Base-by-base conservation (phyloP, 306 rosid species). In the Dalbergia cochinchinensis region DNA sequence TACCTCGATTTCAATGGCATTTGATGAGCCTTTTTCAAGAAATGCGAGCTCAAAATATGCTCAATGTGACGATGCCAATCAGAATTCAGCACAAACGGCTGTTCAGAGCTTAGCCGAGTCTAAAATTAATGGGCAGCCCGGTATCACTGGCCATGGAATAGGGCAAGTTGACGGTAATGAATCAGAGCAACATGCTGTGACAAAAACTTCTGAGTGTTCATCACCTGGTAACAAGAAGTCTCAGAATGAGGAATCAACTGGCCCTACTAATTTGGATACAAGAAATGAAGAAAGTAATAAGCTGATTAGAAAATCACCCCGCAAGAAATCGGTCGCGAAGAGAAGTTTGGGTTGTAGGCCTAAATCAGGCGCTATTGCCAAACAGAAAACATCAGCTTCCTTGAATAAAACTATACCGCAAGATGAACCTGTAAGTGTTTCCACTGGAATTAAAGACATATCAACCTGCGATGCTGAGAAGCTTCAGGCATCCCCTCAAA, bases 321-420 rank as follows among this genome's bases (percentile, higher is more conserved):
- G 87, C 71, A 87, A 82, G 82, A 90, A 84, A 85, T 76, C 70
- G 20, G 11, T 72, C 65, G 86, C 89, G 82, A 89, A 87, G 86
- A 90, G 79, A 86, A 87, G 82, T 82, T 54, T 85, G 62, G 99
- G 93, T 85, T 85, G 93, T 64, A 85, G 92, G 79, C 83, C 72
- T 50, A 89, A 80, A 88, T 59, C 72, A 72, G 84, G 80, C 71
- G 84, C 81, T 63, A 61, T 60, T 69, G 78, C 82, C 71, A 85
- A 79, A 80, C 76, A 51, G 76, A 94, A 83, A 75, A 83, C 73
- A 62, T 69, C 90, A 42, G 51, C 77, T 74, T 65, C 69, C 87
- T 73, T 74, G 58, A 84, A 78, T 76, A 78, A 85, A 83, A 71
- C 76, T 61, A 19, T 70, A 50, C 69, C 48, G 35, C 75, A 54